phyloP scores from a whole-genome alignment of 2,329 filamentous ascomycete species.

The Xylariaceae sp. region DNA sequence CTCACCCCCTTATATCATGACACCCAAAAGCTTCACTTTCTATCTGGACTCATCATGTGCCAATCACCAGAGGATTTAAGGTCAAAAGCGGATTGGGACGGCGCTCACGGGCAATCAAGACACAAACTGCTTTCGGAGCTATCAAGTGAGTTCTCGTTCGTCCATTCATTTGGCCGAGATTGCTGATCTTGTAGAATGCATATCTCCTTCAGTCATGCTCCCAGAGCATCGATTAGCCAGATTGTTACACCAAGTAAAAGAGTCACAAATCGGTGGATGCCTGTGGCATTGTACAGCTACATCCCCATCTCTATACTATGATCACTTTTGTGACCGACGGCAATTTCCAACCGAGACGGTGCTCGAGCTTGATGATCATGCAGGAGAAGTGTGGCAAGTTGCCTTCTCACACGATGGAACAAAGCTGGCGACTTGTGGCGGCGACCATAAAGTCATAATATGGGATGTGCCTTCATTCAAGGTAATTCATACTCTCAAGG shows the following conservation, averaged over 20 bases:
- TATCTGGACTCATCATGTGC: constrained; percentile 92
- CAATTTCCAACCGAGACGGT: constrained; percentile 74
- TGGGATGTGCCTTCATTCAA: constrained; percentile 74
- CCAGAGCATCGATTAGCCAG: constrained; percentile 83
- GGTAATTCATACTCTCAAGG: constrained; percentile 56
- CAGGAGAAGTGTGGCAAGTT: constrained; percentile 86
- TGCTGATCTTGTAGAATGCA: constrained; percentile 56
- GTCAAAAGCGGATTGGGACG: constrained; percentile 78
- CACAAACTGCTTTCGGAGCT: constrained; percentile 72
- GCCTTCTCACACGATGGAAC: constrained; percentile 85
- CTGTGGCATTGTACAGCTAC: constrained; percentile 79
- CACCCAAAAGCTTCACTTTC: constrained; percentile 68
- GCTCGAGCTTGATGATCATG: constrained; percentile 66
- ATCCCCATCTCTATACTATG: constrained; percentile 80
- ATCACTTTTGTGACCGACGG: constrained; percentile 76
- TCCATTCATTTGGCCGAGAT: neutral
- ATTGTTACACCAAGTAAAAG: constrained; percentile 78
- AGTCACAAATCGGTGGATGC: constrained; percentile 76
- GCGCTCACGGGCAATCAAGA: constrained; percentile 70
- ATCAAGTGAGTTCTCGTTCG: constrained; percentile 58
- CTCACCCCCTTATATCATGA: constrained; percentile 83
- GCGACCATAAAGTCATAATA: constrained; percentile 70
- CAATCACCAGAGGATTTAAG: constrained; percentile 72
- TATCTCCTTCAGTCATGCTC: constrained; percentile 95
- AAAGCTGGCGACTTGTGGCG: constrained; percentile 77